Evolutionary conservation across 2,329 filamentous ascomycete species (phyloP).

Genomic region (Gaeumannomyces sp.): DNA sequence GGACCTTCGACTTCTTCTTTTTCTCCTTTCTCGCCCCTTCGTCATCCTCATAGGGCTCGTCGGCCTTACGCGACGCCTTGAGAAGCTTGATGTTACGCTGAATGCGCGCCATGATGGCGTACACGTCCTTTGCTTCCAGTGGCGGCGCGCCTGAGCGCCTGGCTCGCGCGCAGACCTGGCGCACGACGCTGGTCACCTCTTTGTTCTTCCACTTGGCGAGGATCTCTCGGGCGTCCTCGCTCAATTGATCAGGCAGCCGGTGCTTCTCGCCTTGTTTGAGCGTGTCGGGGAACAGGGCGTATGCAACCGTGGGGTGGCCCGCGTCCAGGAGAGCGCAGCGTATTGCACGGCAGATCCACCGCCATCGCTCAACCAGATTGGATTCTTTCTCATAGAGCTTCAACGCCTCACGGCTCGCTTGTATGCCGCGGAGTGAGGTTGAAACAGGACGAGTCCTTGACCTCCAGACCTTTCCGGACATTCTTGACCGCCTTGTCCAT

Average conservation of each 20-base stretch:
- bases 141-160: neutral
- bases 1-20: conserved; percentile 1
- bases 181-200: neutral
- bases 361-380: neutral
- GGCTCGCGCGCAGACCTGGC: conserved; percentile 4
- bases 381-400: neutral
- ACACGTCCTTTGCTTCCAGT: neutral
- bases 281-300: neutral
- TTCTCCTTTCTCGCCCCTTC: neutral
- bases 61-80: neutral
- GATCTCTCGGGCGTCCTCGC: neutral
- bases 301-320: neutral
- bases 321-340: neutral
- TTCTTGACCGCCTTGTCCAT: neutral
- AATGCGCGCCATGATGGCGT: neutral
- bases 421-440: conserved; percentile 5
- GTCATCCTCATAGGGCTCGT: neutral
- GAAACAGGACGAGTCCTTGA: neutral
- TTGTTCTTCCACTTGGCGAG: conserved; percentile 3
- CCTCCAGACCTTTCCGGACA: neutral
- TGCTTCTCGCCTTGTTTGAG: neutral
- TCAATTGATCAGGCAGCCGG: neutral
- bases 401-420: conserved; percentile 1
- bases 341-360: conserved; percentile 1
- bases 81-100: neutral